Percentiles rank a stretch among this genome's conserved stretches.
These are phyloP conservation scores for Neurospora pannonica DNA, from an alignment of 495 filamentous ascomycete genomes.

Conservation along the genomic window DNA sequence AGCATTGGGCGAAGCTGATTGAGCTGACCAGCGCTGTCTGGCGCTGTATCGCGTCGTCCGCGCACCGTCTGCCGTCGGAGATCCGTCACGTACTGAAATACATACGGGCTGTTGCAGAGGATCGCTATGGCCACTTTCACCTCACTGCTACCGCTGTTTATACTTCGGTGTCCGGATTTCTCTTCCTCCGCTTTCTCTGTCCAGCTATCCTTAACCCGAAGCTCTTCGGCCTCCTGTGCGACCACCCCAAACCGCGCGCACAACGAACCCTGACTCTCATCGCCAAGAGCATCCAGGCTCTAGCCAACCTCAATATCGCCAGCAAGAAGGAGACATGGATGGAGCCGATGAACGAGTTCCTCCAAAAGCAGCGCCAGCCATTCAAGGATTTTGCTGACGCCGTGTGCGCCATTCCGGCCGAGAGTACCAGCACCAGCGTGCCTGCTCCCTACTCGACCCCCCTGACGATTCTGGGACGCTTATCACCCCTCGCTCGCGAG, in stretches of 20 bases:
- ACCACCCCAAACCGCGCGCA: constrained; percentile 77
- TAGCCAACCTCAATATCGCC: constrained; percentile 89
- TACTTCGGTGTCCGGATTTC: constrained; percentile 91
- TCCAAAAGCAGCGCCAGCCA: constrained; percentile 52
- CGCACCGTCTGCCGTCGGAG: constrained; percentile 69
- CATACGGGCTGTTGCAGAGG: constrained; percentile 87
- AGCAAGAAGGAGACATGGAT: constrained; percentile 97
- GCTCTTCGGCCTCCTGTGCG: constrained; percentile 79
- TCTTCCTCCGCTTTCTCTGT: constrained; percentile 94
- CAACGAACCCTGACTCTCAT: constrained; percentile 90
- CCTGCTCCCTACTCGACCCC: constrained; percentile 90
- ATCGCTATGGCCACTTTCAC: constrained; percentile 92
- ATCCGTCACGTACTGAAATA: constrained; percentile 83
- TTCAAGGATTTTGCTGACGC: constrained; percentile 84
- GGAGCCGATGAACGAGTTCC: constrained; percentile 91
- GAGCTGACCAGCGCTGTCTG: constrained; percentile 72
- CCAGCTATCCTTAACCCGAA: constrained; percentile 95
- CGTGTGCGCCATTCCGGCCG: constrained; percentile 71
- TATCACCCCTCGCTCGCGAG: constrained; percentile 76
- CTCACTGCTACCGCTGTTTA: constrained; percentile 69
- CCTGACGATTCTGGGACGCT: constrained; percentile 75
- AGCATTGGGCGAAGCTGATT: constrained; percentile 77
- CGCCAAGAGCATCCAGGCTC: constrained; percentile 88
- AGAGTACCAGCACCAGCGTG: constrained; percentile 50
- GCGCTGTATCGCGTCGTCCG: constrained; percentile 68